Evolutionary conservation across 176 grass and related monocot genomes (phyloP).

Genomic region (Lolium perenne): DNA sequence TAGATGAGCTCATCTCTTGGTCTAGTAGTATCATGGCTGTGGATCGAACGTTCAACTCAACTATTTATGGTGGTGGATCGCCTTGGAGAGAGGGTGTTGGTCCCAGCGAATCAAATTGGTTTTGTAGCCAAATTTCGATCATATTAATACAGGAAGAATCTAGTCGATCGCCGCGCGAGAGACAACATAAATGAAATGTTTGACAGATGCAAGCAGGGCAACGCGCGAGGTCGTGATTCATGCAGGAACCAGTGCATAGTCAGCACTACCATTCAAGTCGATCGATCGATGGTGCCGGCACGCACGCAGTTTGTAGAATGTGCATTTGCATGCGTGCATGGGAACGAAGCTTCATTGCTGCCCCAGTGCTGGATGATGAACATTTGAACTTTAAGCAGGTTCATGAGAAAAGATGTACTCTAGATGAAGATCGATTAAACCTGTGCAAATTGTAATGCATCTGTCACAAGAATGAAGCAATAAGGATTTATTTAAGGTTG

Average conservation of each 20-base stretch:
- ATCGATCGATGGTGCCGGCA: background rate
- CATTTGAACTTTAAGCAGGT: no score
- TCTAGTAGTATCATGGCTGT: background rate
- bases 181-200: background rate
- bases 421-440: no score
- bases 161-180: background rate
- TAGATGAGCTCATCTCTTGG: background rate
- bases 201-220: constrained; percentile 28
- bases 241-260: background rate
- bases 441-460: no score
- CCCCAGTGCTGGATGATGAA: no score
- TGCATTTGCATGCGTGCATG: background rate
- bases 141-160: background rate
- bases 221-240: background rate
- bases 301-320: background rate
- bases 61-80: background rate
- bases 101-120: background rate
- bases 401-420: no score
- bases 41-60: no score
- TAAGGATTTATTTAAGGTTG: no score
- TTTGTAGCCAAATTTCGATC: background rate
- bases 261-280: background rate
- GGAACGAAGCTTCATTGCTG: background rate
- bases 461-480: no score
- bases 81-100: background rate